phyloP scores from a whole-genome alignment of 768 basidiomycete species.

The Mycena rebaudengoi region DNA sequence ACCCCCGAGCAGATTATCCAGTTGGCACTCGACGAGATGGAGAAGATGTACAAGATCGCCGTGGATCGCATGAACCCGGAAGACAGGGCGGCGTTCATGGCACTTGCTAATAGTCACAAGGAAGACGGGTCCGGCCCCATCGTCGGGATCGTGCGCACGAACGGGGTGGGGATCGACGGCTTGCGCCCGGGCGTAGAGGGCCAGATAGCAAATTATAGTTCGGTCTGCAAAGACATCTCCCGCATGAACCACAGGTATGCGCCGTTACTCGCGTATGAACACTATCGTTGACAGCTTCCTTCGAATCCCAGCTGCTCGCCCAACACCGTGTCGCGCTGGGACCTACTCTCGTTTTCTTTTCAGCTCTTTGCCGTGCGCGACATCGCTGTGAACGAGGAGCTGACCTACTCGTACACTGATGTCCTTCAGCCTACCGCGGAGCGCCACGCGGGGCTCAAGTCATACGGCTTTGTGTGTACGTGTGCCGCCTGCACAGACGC shows the following conservation, averaged over 20 bases:
- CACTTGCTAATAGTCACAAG: constrained; percentile 40
- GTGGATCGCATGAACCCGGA: constrained; percentile 36
- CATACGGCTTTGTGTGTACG: too few species aligned
- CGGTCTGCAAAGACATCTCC: constrained; percentile 38
- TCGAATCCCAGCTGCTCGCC: constrained; percentile 31
- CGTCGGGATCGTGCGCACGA: constrained; percentile 44
- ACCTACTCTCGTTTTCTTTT: constrained; percentile 28
- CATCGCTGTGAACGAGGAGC: too few species aligned
- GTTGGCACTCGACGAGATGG: constrained; percentile 22
- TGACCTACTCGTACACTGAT: too few species aligned
- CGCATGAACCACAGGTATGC: constrained; percentile 48
- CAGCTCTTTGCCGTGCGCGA: too few species aligned
- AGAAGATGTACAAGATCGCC: constrained; percentile 30
- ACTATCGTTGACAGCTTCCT: background rate
- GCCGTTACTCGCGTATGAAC: too few species aligned
- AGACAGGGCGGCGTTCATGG: constrained; percentile 37
- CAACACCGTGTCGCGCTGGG: constrained; percentile 31
- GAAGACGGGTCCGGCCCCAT: constrained; percentile 45
- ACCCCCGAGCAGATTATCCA: background rate
- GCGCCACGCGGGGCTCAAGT: too few species aligned
- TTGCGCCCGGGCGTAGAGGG: constrained; percentile 20
- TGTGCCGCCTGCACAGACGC: too few species aligned
- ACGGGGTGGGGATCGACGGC: constrained; percentile 34
- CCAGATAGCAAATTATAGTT: constrained; percentile 31
- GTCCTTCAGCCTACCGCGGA: too few species aligned